Evolutionary conservation across 495 filamentous ascomycete species (phyloP).

Genomic region (Podospora pseudoanserina): DNA sequence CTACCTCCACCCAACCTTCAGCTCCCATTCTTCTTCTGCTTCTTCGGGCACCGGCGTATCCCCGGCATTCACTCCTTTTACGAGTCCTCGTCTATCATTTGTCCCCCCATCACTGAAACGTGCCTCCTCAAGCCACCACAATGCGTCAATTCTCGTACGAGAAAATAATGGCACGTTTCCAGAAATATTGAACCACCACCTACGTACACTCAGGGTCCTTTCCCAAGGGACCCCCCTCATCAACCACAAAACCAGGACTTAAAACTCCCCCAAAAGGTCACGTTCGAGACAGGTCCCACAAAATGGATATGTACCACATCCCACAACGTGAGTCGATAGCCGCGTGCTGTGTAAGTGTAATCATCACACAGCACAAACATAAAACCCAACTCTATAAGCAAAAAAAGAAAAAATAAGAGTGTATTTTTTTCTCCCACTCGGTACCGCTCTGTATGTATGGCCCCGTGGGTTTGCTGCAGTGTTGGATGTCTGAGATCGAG

Average conservation of each 20-base stretch:
- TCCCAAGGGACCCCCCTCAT: background rate
- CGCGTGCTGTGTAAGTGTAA: background rate
- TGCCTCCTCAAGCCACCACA: background rate
- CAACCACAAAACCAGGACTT: background rate
- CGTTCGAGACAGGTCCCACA: background rate
- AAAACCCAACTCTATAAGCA: too few relatives aligned
- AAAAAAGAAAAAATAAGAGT: too few relatives aligned
- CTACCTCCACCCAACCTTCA: background rate
- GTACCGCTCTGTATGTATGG: background rate
- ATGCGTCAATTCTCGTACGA: background rate
- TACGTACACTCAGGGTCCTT: too few relatives aligned
- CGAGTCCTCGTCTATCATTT: background rate
- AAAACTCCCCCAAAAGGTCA: background rate
- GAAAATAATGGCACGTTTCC: background rate
- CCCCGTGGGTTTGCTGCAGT: background rate
- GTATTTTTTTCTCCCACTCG: background rate
- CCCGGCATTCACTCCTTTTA: background rate
- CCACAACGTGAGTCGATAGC: background rate
- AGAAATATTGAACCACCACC: background rate
- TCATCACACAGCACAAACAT: background rate
- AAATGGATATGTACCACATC: background rate
- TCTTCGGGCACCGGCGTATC: background rate
- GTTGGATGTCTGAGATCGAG: constrained; percentile 21
- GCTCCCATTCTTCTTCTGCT: too few relatives aligned
- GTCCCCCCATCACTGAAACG: background rate